phyloP scores from a whole-genome alignment of 139 green algal species.

The Chlorella sorokiniana region DNA sequence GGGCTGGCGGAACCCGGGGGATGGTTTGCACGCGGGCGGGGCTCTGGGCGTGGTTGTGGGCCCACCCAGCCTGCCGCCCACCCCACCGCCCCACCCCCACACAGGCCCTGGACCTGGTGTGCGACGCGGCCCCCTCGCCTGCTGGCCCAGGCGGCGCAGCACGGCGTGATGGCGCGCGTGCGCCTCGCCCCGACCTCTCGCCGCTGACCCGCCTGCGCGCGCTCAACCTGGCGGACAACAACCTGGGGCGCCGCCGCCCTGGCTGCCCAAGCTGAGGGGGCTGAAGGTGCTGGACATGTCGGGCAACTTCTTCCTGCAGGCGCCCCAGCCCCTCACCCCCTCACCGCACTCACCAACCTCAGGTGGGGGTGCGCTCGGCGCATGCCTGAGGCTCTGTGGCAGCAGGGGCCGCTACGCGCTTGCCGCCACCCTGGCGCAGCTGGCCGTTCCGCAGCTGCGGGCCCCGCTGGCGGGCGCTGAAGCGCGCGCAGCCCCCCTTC shows the following conservation, averaged over 20 bases:
- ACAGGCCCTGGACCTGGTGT: not conserved
- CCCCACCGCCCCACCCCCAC: not conserved
- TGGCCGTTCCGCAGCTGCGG: too few relatives aligned
- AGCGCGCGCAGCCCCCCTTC: not conserved
- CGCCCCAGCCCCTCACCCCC: slow-evolving; percentile 25
- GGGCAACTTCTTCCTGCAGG: slow-evolving; percentile 6
- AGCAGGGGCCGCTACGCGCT: too few relatives aligned
- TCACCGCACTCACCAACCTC: slow-evolving; percentile 39
- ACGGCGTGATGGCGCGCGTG: not conserved
- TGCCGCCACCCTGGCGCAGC: too few relatives aligned
- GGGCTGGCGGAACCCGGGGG: not conserved
- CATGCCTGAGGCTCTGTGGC: too few relatives aligned
- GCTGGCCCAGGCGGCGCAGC: slow-evolving; percentile 14
- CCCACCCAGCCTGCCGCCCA: not conserved
- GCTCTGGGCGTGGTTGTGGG: too few relatives aligned
- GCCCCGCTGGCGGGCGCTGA: not conserved
- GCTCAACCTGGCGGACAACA: slow-evolving; percentile 61
- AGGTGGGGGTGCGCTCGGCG: not conserved
- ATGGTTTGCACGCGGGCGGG: not conserved
- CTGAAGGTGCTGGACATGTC: slow-evolving; percentile 41
- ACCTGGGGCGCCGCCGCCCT: slow-evolving; percentile 38
- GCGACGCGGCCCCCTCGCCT: slow-evolving; percentile 15
- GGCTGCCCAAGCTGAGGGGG: slow-evolving; percentile 39
- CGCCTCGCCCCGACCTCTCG: slow-evolving; percentile 46
- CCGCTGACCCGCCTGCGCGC: slow-evolving; percentile 46